Evolutionary conservation across 192 early-diverging fungal species (phyloP).

Genomic region (Backusella circina): DNA sequence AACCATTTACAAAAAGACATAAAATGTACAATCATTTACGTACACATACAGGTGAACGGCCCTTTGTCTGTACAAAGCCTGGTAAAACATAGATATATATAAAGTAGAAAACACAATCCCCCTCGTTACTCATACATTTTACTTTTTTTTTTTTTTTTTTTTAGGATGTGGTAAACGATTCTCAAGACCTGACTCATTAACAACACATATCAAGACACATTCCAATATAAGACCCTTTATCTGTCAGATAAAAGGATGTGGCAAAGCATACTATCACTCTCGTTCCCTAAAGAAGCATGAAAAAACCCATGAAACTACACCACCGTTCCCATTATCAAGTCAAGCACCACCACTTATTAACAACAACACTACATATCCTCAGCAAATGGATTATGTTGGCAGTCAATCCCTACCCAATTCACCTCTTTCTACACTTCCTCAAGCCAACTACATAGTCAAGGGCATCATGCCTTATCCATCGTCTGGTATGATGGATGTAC

Average conservation of each 20-base stretch:
- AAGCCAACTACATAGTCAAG: background rate
- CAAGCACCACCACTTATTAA: background rate
- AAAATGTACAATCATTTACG: constrained; percentile 72
- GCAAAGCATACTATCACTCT: constrained; percentile 60
- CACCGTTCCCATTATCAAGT: background rate
- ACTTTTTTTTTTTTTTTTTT: background rate
- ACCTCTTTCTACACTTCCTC: background rate
- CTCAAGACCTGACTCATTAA: constrained; percentile 61
- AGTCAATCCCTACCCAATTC: constrained; percentile 1
- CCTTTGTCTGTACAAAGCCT: constrained; percentile 58
- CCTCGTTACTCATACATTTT: too few relatives aligned
- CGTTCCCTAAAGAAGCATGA: constrained; percentile 61
- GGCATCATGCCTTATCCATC: constrained; percentile 1
- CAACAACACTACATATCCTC: background rate
- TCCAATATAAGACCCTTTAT: constrained; percentile 53
- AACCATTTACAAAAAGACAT: constrained; percentile 68
- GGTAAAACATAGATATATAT: background rate
- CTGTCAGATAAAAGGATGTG: constrained; percentile 45
- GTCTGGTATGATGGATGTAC: constrained; percentile 12
- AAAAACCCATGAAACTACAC: constrained; percentile 39
- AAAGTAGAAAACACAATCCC: too few relatives aligned
- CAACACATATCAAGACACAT: constrained; percentile 57
- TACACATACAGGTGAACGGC: constrained; percentile 74
- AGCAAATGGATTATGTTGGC: background rate
- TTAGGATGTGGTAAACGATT: constrained; percentile 66